Evolutionary conservation across 345 rosid genomes (phyloP).

Genomic region (Toxicodendron radicans): DNA sequence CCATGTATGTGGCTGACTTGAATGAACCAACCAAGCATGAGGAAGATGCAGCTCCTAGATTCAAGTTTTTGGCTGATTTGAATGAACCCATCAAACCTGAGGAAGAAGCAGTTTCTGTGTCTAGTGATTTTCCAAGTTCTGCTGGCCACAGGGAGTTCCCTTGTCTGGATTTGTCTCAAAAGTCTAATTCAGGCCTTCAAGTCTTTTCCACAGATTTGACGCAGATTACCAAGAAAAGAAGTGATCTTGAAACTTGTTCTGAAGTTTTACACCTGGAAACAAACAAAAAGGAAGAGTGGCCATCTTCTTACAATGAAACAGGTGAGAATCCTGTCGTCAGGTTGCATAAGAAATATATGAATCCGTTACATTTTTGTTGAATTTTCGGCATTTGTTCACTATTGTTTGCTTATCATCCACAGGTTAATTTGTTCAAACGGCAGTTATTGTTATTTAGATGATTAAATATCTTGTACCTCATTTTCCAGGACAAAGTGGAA

Average conservation of each 20-base stretch:
- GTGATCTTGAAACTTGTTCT: slow-evolving; percentile 24
- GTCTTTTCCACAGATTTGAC: not conserved
- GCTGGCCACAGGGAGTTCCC: slow-evolving; percentile 9
- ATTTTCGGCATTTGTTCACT: not conserved
- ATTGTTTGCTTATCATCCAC: not conserved
- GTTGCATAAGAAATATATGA: not conserved
- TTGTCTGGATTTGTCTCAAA: slow-evolving; percentile 17
- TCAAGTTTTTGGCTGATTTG: slow-evolving; percentile 43
- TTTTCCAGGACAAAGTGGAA: slow-evolving; percentile 27
- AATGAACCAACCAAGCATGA: slow-evolving; percentile 45
- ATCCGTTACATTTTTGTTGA: not conserved
- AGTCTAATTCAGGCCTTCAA: slow-evolving; percentile 17
- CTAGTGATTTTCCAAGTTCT: slow-evolving; percentile 29
- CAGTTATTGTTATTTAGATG: not conserved
- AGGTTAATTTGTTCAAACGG: not conserved
- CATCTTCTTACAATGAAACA: slow-evolving; percentile 24
- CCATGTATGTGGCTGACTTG: slow-evolving; percentile 42
- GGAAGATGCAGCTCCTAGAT: slow-evolving; percentile 20
- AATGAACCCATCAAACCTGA: slow-evolving; percentile 45
- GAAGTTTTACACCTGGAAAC: not conserved
- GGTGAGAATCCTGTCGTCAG: slow-evolving; percentile 23
- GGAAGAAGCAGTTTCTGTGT: slow-evolving; percentile 28
- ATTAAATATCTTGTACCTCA: not conserved
- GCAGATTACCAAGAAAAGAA: slow-evolving; percentile 14
- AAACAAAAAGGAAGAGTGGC: not conserved